Percentiles rank a stretch among this genome's conserved stretches.
These are phyloP conservation scores for Antarctomyces pellizariae DNA, from an alignment of 495 filamentous ascomycete genomes.

Conservation along the genomic window DNA sequence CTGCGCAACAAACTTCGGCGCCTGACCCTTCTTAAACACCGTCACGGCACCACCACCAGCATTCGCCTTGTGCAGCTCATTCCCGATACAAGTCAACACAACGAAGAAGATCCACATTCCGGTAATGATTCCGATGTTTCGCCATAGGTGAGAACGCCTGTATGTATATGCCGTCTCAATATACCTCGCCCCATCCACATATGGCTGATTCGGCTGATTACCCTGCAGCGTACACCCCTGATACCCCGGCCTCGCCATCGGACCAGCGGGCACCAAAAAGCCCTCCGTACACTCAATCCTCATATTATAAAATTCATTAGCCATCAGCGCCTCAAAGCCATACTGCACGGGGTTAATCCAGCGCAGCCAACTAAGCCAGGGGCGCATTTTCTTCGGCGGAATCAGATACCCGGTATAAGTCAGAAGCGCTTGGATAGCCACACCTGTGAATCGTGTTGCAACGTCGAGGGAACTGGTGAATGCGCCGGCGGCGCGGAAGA, in stretches of 20 bases:
- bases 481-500: slow-evolving; percentile 54
- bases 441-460: slow-evolving; percentile 39
- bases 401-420: slow-evolving; percentile 73
- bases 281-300: slow-evolving; percentile 19
- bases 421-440: slow-evolving; percentile 44
- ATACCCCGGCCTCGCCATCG: slow-evolving; percentile 16
- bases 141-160: slow-evolving; percentile 33
- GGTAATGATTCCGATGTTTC: slow-evolving; percentile 46
- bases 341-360: slow-evolving; percentile 63
- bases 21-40: slow-evolving; percentile 39
- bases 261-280: slow-evolving; percentile 23
- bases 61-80: slow-evolving; percentile 47
- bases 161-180: slow-evolving; percentile 25
- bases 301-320: slow-evolving; percentile 38
- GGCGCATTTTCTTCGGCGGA: slow-evolving; percentile 46
- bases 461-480: slow-evolving; percentile 36
- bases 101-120: slow-evolving; percentile 43
- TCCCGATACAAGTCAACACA: slow-evolving; percentile 32
- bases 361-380: slow-evolving; percentile 57
- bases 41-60: slow-evolving; percentile 48
- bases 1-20: slow-evolving; percentile 26
- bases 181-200: slow-evolving; percentile 16
- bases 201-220: slow-evolving; percentile 4
- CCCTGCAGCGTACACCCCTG: slow-evolving; percentile 11
- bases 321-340: slow-evolving; percentile 40